Evolutionary conservation across 495 filamentous ascomycete species (phyloP).

Genomic region (Astrothelium subdiscretum): DNA sequence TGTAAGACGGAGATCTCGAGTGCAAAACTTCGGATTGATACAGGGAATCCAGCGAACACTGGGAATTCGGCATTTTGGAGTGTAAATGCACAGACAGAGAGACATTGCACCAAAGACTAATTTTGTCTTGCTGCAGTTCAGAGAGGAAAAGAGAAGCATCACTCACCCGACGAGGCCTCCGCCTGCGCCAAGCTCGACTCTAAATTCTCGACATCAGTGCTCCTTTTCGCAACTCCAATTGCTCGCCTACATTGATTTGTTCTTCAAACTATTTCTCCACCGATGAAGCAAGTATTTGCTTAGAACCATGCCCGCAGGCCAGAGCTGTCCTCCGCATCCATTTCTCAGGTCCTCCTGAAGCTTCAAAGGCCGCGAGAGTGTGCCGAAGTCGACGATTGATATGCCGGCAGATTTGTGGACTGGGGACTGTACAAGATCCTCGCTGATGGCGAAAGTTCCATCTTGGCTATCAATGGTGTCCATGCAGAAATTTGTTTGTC

Average conservation of each 20-base stretch:
- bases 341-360: conserved; percentile 74
- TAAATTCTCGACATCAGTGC: conserved; percentile 28
- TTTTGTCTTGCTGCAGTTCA: neutral
- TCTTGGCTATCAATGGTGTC: conserved; percentile 10
- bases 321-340: conserved; percentile 85
- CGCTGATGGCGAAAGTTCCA: conserved; percentile 41
- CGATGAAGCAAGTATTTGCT: conserved; percentile 70
- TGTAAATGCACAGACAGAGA: conserved; percentile 7
- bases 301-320: conserved; percentile 87
- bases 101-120: too few relatives aligned
- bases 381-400: conserved; percentile 55
- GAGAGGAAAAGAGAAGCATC: neutral
- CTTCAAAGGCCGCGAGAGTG: conserved; percentile 53
- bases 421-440: conserved; percentile 56
- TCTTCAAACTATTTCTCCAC: conserved; percentile 45
- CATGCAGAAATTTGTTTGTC: neutral
- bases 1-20: too few relatives aligned
- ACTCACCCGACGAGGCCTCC: conserved; percentile 68
- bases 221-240: neutral
- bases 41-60: too few relatives aligned
- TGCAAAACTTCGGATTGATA: too few relatives aligned
- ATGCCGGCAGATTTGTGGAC: conserved; percentile 51
- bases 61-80: too few relatives aligned
- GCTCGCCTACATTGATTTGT: conserved; percentile 61
- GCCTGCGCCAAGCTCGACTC: conserved; percentile 86